Evolutionary conservation across 2,329 filamentous ascomycete genomes (phyloP).

Genomic region (Aspergillus sp.): DNA sequence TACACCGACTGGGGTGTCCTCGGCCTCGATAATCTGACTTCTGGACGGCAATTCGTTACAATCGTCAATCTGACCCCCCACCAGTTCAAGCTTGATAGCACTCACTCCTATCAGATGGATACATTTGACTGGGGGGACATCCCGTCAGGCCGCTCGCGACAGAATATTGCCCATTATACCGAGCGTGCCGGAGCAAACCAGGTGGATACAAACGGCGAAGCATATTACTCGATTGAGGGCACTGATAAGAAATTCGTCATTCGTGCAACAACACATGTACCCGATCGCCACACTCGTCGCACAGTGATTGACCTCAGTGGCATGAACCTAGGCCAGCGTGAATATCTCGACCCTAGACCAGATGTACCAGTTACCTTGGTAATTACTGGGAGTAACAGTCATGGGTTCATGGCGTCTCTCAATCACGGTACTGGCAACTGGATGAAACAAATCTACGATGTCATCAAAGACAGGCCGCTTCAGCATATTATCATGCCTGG

Average conservation of each 20-base stretch:
- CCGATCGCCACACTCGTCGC: slow-evolving; percentile 5
- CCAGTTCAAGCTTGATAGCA: slow-evolving; percentile 7
- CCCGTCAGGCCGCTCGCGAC: slow-evolving; percentile 7
- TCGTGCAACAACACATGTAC: slow-evolving; percentile 11
- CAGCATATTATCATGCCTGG: slow-evolving; percentile 12
- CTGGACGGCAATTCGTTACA: slow-evolving; percentile 7
- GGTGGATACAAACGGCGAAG: slow-evolving; percentile 9
- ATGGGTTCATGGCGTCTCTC: slow-evolving; percentile 11
- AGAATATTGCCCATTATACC: slow-evolving; percentile 9
- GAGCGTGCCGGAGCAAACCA: background rate
- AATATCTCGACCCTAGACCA: slow-evolving; percentile 7
- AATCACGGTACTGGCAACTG: slow-evolving; percentile 3
- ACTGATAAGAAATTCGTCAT: slow-evolving; percentile 6
- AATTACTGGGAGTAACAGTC: slow-evolving; percentile 5
- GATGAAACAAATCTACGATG: slow-evolving; percentile 11
- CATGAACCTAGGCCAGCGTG: slow-evolving; percentile 8
- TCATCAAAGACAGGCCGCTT: slow-evolving; percentile 6
- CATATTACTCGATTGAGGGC: slow-evolving; percentile 9
- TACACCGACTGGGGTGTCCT: slow-evolving; percentile 10
- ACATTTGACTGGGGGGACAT: slow-evolving; percentile 10
- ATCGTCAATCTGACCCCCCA: slow-evolving; percentile 11
- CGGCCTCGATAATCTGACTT: background rate
- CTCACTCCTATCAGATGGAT: slow-evolving; percentile 12
- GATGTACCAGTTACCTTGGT: slow-evolving; percentile 10
- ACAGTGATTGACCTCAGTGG: slow-evolving; percentile 10